Base-by-base conservation (phyloP, 2,329 filamentous ascomycete genomes). In the Phialemonium atrogriseum region DNA sequence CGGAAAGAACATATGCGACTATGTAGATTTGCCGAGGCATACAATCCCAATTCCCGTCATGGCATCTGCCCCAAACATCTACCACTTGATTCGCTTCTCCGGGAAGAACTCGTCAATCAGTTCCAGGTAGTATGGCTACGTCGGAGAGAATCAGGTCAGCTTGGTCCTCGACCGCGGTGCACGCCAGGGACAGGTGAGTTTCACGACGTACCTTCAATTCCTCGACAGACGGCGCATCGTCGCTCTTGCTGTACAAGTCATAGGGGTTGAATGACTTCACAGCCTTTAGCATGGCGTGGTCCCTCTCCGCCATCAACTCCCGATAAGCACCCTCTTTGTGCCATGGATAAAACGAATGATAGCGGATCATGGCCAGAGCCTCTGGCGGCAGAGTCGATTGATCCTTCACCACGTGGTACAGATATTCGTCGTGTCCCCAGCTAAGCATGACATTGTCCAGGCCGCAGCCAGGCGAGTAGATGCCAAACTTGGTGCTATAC, bases 291-390 rank as follows among this genome's bases (percentile, higher is more conserved):
- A 93, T 87, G 47, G 71, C 69, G 55, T 80, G 62, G 47, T 94
- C 87, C 52, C 87, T 80, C 38, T 81, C 77, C 54, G 80, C 72
- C 86, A 94, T 94, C 56, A 94, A 72, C 58, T 85, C 76, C 38
- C 60, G 58, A 60, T 94, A 94, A 6, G 84, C 86, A 33, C 80
- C 80, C 55, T 81, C 79, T 39, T 70, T 75, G 60, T 94, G 87
- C 87, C 86, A 94, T 11, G 87, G 80, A 60, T 94, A 94, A 62
- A 94, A 94, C 5, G 79, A 85, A 62, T 94, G 87, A 60, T 93
- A 94, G 34, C 87, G 70, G 54, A 94, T 91, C 84, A 94, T 94
- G 38, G 86, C 87, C 9, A 94, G 70, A 0, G 81, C 83, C 68
- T 94, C 86, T 27, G 72, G 68, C 1, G 87, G 87, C 25, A 94